Conservation (phyloP, 176 grass and related monocot genomes). For the Juncus effusus region DNA sequence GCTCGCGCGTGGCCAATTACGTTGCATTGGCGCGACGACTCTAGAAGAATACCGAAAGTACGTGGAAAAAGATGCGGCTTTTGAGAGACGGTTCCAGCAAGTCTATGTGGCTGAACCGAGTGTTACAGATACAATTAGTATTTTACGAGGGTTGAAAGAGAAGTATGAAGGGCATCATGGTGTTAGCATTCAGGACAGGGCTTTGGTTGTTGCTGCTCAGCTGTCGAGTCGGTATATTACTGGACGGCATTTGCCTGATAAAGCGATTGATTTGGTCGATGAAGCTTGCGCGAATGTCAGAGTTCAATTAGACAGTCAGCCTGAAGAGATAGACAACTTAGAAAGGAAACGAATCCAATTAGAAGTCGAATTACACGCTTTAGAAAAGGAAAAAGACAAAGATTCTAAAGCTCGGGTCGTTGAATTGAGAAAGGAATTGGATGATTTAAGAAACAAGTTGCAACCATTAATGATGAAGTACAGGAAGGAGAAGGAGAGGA, state of each 20-base stretch:
- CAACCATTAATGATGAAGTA: slow-evolving; percentile 76
- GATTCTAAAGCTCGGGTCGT: slow-evolving; percentile 62
- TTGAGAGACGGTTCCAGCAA: slow-evolving; percentile 80
- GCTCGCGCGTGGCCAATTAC: slow-evolving; percentile 73
- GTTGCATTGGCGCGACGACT: slow-evolving; percentile 79
- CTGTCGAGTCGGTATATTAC: slow-evolving; percentile 73
- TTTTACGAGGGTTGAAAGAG: slow-evolving; percentile 68
- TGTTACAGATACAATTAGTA: slow-evolving; percentile 60
- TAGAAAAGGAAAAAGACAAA: slow-evolving; percentile 92
- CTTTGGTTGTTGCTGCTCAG: slow-evolving; percentile 64
- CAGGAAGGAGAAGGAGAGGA: slow-evolving; percentile 70
- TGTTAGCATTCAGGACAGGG: slow-evolving; percentile 63
- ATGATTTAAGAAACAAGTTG: slow-evolving; percentile 72
- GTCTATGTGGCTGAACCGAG: slow-evolving; percentile 74
- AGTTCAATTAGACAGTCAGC: slow-evolving; percentile 78
- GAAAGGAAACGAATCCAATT: slow-evolving; percentile 74
- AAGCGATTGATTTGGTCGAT: slow-evolving; percentile 77
- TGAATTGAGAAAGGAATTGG: slow-evolving; percentile 65
- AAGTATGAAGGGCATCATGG: slow-evolving; percentile 83
- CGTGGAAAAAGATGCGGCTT: slow-evolving; percentile 78
- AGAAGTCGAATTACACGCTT: slow-evolving; percentile 64
- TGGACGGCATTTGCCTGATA: slow-evolving; percentile 71
- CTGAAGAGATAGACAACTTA: slow-evolving; percentile 79
- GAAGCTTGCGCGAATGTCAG: slow-evolving; percentile 80
- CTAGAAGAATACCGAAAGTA: slow-evolving; percentile 82